phyloP scores from a whole-genome alignment of 176 grass and related monocot species.

The Alopecurus myosuroides region DNA sequence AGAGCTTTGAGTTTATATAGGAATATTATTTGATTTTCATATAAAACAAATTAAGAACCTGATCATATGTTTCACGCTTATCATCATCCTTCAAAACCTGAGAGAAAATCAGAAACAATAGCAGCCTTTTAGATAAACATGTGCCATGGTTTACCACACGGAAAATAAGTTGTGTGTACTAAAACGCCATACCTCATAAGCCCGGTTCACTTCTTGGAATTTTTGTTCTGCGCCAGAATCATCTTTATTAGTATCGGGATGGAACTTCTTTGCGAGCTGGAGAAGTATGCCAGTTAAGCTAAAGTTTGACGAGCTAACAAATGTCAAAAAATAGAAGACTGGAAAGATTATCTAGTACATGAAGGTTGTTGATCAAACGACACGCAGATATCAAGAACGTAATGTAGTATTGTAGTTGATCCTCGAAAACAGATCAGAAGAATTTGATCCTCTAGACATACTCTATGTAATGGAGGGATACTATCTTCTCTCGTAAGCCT shows the following conservation, averaged over 20 bases:
- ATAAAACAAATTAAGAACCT: constrained; percentile 45
- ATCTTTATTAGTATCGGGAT: constrained; percentile 98
- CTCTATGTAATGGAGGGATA: not conserved
- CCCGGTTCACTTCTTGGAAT: constrained; percentile 88
- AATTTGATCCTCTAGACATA: not conserved
- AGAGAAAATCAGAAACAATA: constrained; percentile 28
- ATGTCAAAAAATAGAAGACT: not conserved
- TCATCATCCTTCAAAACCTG: constrained; percentile 97
- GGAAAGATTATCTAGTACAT: constrained; percentile 4
- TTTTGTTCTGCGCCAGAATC: constrained; percentile 71
- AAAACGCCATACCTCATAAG: constrained; percentile 63
- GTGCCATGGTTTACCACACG: not conserved
- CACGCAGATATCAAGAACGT: not conserved
- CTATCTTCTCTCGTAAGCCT: not conserved
- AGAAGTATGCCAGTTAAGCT: constrained; percentile 27
- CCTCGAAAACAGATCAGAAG: not conserved
- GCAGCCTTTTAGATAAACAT: constrained; percentile 17
- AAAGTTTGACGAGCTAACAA: not conserved
- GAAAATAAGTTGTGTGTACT: not conserved
- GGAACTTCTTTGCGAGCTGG: constrained; percentile 94
- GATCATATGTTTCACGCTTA: constrained; percentile 83
- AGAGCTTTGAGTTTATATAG: not conserved
- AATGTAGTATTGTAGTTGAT: not conserved
- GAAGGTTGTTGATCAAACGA: constrained; percentile 1
- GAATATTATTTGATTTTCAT: constrained; percentile 10